Conservation (phyloP, 768 basidiomycete genomes). For the Lepiota venenata region DNA sequence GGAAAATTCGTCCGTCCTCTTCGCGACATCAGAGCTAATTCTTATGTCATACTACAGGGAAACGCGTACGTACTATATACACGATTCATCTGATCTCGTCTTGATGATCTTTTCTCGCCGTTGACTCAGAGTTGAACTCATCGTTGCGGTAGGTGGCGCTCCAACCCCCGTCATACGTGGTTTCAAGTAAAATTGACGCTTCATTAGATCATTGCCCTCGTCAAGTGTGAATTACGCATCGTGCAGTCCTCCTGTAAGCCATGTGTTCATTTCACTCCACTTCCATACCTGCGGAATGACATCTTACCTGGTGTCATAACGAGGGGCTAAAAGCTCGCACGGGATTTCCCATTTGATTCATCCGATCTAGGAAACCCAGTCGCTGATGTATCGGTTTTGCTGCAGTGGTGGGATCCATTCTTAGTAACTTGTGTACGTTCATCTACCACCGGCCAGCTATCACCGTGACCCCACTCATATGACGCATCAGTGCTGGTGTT, state of each 20-base stretch:
- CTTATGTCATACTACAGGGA: constrained; percentile 30
- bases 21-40: not conserved
- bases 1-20: constrained; percentile 16
- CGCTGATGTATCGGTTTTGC: constrained; percentile 18
- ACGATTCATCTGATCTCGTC: not conserved
- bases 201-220: constrained; percentile 43
- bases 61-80: constrained; percentile 37
- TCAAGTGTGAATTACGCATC: constrained; percentile 58
- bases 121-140: constrained; percentile 55
- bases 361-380: constrained; percentile 2
- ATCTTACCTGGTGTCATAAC: not conserved
- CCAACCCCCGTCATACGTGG: not conserved
- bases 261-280: constrained; percentile 12
- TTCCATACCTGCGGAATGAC: not conserved
- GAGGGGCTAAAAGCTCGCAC: not conserved
- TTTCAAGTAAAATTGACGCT: constrained; percentile 3
- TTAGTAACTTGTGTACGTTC: constrained; percentile 74
- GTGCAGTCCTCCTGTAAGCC: constrained; percentile 80
- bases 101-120: constrained; percentile 10
- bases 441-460: constrained; percentile 2
- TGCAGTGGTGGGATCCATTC: constrained; percentile 80
- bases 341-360: constrained; percentile 1
- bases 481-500: constrained; percentile 61
- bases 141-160: constrained; percentile 62
- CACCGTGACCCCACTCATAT: not conserved